Percentiles rank a stretch among this genome's conserved stretches.
phyloP scores from a whole-genome alignment of 495 filamentous ascomycete genomes.

The Sphaerosporella brunnea region DNA sequence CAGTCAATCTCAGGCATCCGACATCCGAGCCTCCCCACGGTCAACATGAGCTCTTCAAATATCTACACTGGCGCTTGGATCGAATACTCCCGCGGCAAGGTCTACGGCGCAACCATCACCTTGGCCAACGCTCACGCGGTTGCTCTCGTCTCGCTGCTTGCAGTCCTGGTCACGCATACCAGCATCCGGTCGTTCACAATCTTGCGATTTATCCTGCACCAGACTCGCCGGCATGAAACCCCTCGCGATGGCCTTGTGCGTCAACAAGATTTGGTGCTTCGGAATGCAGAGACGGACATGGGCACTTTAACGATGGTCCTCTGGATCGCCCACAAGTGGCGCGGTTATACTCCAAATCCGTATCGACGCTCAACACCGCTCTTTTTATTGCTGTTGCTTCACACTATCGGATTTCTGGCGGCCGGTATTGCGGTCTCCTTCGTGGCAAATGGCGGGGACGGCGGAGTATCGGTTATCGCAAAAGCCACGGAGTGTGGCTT shows the following conservation, averaged over 20 bases:
- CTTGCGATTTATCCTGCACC: background rate
- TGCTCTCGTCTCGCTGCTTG: slow-evolving; percentile 1
- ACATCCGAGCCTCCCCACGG: too few relatives aligned
- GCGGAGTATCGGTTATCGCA: background rate
- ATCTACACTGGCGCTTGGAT: slow-evolving; percentile 4
- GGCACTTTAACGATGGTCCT: background rate
- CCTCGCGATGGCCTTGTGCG: slow-evolving; percentile 2
- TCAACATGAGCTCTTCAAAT: background rate
- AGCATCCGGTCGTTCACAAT: background rate
- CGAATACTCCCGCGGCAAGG: background rate
- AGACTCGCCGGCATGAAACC: background rate
- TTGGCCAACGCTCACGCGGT: background rate
- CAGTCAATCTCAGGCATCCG: too few relatives aligned
- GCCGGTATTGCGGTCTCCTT: background rate
- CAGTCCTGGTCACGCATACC: slow-evolving; percentile 1
- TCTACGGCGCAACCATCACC: background rate
- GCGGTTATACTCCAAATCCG: background rate
- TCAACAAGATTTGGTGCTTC: background rate
- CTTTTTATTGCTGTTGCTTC: background rate
- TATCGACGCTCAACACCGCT: background rate
- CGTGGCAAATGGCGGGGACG: background rate
- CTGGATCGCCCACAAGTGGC: slow-evolving; percentile 1
- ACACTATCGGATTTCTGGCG: background rate
- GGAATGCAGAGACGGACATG: slow-evolving; percentile 3
- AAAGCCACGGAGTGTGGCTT: background rate